Percentiles rank a stretch among this genome's conserved stretches.
These are phyloP conservation scores for Carex pumila DNA, from an alignment of 176 grass and related monocot genomes.

Conservation along the genomic window DNA sequence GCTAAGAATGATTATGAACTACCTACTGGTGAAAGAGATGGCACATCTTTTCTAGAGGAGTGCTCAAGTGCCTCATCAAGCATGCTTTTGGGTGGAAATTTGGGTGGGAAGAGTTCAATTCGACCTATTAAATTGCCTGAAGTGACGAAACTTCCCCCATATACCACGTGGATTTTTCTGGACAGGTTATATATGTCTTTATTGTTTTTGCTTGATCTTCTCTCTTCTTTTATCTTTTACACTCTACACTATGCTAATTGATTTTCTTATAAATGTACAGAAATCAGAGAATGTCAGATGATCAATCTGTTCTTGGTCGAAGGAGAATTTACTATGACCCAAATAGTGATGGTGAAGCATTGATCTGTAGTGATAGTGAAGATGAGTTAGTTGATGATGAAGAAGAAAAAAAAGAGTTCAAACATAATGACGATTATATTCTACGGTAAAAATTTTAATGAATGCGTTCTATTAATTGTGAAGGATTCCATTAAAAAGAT, in stretches of 20 bases:
- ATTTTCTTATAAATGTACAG: slow-evolving; percentile 27
- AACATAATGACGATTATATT: slow-evolving; percentile 60
- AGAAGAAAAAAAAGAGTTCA: slow-evolving; percentile 74
- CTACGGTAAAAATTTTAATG: slow-evolving; percentile 37
- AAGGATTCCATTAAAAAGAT: not conserved
- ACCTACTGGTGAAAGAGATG: slow-evolving; percentile 44
- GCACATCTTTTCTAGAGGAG: slow-evolving; percentile 52
- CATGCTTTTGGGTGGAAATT: slow-evolving; percentile 51
- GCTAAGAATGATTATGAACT: slow-evolving; percentile 48
- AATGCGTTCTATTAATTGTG: not conserved
- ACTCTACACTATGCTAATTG: not conserved
- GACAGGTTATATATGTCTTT: slow-evolving; percentile 52
- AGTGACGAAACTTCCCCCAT: slow-evolving; percentile 52
- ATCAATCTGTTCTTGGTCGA: slow-evolving; percentile 89
- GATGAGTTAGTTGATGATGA: slow-evolving; percentile 74
- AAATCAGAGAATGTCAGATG: slow-evolving; percentile 85
- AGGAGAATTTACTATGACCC: slow-evolving; percentile 84
- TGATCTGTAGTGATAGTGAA: slow-evolving; percentile 89
- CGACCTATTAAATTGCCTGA: slow-evolving; percentile 56
- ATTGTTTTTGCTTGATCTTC: not conserved
- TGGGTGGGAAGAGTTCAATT: slow-evolving; percentile 47
- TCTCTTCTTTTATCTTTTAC: not conserved
- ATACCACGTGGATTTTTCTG: slow-evolving; percentile 85
- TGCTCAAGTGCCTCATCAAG: slow-evolving; percentile 38
- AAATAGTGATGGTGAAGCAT: slow-evolving; percentile 65